phyloP scores from a whole-genome alignment of 2,329 filamentous ascomycete species.

The Penicillium sp. region DNA sequence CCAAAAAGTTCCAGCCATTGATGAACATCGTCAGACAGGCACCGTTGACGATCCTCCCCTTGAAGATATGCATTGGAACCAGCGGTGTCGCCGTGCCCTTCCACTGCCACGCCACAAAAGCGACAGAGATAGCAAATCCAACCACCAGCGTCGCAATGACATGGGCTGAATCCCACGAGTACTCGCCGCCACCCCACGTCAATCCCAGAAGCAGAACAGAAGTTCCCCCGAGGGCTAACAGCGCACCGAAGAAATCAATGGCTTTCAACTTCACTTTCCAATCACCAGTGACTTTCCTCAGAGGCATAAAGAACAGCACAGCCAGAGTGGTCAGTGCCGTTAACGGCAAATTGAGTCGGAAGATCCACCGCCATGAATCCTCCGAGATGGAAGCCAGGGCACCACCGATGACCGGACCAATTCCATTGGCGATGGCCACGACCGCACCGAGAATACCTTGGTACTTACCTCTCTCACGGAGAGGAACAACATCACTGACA shows the following conservation, averaged over 20 bases:
- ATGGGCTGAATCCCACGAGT: conserved; percentile 57
- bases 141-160: conserved; percentile 58
- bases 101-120: conserved; percentile 39
- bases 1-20: conserved; percentile 62
- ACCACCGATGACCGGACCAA: conserved; percentile 58
- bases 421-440: conserved; percentile 56
- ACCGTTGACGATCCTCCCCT: conserved; percentile 55
- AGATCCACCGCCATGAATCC: conserved; percentile 57
- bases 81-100: conserved; percentile 32
- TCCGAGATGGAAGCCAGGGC: conserved; percentile 49
- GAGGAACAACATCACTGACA: conserved; percentile 61
- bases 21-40: conserved; percentile 60
- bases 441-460: conserved; percentile 59
- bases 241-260: conserved; percentile 54
- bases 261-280: conserved; percentile 56
- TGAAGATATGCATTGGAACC: conserved; percentile 55
- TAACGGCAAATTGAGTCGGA: conserved; percentile 57
- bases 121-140: conserved; percentile 40
- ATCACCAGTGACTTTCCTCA: conserved; percentile 56
- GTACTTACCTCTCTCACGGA: conserved; percentile 61
- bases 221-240: conserved; percentile 49
- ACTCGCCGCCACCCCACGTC: conserved; percentile 63
- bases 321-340: conserved; percentile 50
- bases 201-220: conserved; percentile 53
- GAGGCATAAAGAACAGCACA: conserved; percentile 59